phyloP scores from a whole-genome alignment of 2,329 filamentous ascomycete genomes.

The Monosporascus sp. region DNA sequence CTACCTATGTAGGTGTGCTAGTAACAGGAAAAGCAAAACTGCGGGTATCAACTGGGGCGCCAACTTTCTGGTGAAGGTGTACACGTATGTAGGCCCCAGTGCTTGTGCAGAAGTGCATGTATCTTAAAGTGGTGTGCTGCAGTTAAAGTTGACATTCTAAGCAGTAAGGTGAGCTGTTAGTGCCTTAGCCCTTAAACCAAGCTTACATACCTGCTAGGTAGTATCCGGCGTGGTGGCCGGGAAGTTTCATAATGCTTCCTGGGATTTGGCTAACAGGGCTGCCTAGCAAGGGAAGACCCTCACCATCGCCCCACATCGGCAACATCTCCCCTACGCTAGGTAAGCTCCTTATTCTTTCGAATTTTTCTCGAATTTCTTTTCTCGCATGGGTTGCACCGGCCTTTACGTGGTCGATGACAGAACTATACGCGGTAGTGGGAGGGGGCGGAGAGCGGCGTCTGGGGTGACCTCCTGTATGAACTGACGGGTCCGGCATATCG shows the following conservation, averaged over 20 bases:
- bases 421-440: too few species aligned
- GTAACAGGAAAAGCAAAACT: too few species aligned
- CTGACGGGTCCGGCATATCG: too few species aligned
- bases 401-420: background rate
- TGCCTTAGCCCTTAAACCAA: too few species aligned
- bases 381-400: slow-evolving; percentile 16
- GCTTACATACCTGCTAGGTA: too few species aligned
- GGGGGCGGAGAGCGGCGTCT: too few species aligned
- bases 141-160: background rate
- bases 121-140: background rate
- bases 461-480: too few species aligned
- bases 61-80: too few species aligned
- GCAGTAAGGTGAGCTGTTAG: background rate
- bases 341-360: slow-evolving; percentile 20
- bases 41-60: too few species aligned
- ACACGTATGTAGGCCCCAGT: background rate
- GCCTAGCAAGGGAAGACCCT: slow-evolving; percentile 19
- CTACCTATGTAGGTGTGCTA: background rate
- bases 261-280: background rate
- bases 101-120: too few species aligned
- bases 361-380: slow-evolving; percentile 29
- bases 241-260: background rate
- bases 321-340: slow-evolving; percentile 27
- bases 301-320: slow-evolving; percentile 19
- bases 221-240: background rate